Conservation (phyloP, 2,329 filamentous ascomycete genomes). For the Calonectria naviculata region DNA sequence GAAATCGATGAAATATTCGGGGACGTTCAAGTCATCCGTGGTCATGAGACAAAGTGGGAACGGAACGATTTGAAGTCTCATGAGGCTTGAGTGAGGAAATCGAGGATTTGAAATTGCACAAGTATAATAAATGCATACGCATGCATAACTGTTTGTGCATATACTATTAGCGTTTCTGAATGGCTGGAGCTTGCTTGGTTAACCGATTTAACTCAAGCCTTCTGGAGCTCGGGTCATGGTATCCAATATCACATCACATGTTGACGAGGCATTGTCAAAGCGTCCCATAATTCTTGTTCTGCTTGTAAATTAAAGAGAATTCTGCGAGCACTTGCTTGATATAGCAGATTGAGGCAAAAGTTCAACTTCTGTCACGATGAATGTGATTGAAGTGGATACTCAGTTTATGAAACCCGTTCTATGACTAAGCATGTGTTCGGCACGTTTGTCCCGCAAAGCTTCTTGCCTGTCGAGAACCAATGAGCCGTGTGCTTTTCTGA, state of each 20-base stretch:
- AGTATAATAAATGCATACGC: too few species aligned
- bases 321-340: not conserved
- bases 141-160: not conserved
- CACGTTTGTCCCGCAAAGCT: not conserved
- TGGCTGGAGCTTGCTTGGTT: not conserved
- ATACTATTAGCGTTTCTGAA: not conserved
- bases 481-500: not conserved
- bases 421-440: not conserved
- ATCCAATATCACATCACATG: not conserved
- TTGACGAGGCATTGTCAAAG: not conserved
- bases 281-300: not conserved
- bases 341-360: not conserved
- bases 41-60: conserved; percentile 33
- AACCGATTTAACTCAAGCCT: not conserved
- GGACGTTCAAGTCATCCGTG: conserved; percentile 44
- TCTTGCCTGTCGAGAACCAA: not conserved
- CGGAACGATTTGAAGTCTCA: conserved; percentile 19
- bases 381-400: not conserved
- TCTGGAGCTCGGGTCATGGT: not conserved
- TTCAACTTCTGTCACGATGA: not conserved
- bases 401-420: too few species aligned
- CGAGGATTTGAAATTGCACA: too few species aligned
- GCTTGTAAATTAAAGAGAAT: not conserved
- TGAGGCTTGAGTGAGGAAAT: not conserved
- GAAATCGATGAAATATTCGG: conserved; percentile 54